phyloP scores from a whole-genome alignment of 495 filamentous ascomycete species.

The Podospora sp. region DNA sequence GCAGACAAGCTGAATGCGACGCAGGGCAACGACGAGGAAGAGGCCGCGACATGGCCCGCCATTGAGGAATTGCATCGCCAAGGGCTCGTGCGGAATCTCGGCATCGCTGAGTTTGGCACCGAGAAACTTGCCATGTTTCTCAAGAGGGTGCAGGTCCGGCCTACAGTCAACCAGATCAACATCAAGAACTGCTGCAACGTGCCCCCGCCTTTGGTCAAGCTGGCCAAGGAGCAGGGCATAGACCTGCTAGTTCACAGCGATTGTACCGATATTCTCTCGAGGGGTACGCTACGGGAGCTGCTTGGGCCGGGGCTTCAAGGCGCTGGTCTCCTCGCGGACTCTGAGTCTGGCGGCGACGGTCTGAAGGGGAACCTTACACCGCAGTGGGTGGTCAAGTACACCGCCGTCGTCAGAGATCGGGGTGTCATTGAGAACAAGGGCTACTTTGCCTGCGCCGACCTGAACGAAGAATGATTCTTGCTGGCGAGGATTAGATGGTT shows the following conservation, averaged over 20 bases:
- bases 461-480: conserved; percentile 39
- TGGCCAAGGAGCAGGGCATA: conserved; percentile 82
- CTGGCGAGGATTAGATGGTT: not conserved
- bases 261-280: conserved; percentile 85
- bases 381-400: conserved; percentile 97
- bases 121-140: conserved; percentile 68
- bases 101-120: conserved; percentile 87
- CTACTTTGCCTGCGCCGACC: conserved; percentile 84
- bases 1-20: conserved; percentile 64
- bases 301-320: conserved; percentile 68
- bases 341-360: conserved; percentile 47
- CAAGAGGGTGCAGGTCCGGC: conserved; percentile 65
- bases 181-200: conserved; percentile 95
- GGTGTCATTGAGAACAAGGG: conserved; percentile 98
- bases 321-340: conserved; percentile 65
- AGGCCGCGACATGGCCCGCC: conserved; percentile 65
- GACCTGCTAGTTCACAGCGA: conserved; percentile 94
- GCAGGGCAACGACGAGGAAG: conserved; percentile 67
- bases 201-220: conserved; percentile 80
- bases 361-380: conserved; percentile 78
- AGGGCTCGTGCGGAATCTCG: conserved; percentile 72
- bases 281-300: conserved; percentile 79
- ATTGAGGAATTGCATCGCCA: conserved; percentile 73
- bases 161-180: conserved; percentile 94
- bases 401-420: conserved; percentile 92